A percentile compares a stretch with the other conserved stretches of the same genome.
These are phyloP conservation scores for Talaromyces sp. DNA, from an alignment of 2,329 filamentous ascomycete species.

Conservation along the genomic window DNA sequence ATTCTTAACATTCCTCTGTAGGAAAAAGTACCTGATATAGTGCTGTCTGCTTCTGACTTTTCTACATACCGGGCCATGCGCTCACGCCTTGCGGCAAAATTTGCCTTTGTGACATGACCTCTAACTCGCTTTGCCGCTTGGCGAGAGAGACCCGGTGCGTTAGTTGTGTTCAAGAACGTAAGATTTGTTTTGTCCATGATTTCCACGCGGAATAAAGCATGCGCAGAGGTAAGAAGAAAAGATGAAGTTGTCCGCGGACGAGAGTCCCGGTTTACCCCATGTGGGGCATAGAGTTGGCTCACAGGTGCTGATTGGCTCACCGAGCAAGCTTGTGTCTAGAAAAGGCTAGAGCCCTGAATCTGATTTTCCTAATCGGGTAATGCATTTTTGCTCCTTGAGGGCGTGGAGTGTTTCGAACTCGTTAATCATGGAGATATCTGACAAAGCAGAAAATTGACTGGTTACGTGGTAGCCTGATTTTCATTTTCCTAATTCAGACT, in stretches of 20 bases:
- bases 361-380: constrained; percentile 4
- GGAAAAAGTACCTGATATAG: not conserved
- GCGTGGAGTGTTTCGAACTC: not conserved
- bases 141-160: not conserved
- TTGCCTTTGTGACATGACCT: constrained; percentile 6
- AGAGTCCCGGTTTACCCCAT: not conserved
- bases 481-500: not conserved
- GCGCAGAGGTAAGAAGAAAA: not conserved
- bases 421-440: not conserved
- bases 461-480: not conserved
- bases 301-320: not conserved
- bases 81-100: constrained; percentile 3
- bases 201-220: not conserved
- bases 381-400: not conserved
- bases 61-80: not conserved
- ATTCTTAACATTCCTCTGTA: not conserved
- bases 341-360: not conserved
- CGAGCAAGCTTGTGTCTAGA: not conserved
- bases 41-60: not conserved
- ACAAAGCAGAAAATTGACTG: not conserved
- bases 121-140: constrained; percentile 2
- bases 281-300: not conserved
- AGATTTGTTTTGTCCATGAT: not conserved
- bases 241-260: not conserved
- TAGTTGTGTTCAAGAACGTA: constrained; percentile 6